phyloP scores from a whole-genome alignment of 2,329 filamentous ascomycete genomes.

The Penicillium sclerotigenum region DNA sequence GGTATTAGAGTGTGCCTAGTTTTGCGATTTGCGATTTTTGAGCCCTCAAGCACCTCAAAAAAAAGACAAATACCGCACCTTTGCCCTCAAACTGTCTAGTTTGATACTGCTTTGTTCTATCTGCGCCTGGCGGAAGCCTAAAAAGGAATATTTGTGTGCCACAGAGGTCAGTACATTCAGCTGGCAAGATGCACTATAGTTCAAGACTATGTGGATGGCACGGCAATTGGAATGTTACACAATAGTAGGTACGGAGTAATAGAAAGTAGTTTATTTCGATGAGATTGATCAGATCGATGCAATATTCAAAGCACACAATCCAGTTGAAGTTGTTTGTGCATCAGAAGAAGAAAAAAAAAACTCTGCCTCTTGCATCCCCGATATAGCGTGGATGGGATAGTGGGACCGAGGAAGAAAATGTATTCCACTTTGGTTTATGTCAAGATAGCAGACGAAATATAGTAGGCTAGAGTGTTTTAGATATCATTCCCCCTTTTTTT shows the following conservation, averaged over 20 bases:
- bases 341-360: neutral
- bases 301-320: slow-evolving; percentile 1
- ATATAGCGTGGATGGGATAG: slow-evolving; percentile 3
- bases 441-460: neutral
- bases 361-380: slow-evolving; percentile 2
- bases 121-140: neutral
- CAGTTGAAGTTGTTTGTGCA: neutral
- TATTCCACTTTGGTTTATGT: neutral
- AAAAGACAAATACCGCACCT: neutral
- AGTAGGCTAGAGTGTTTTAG: neutral
- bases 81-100: neutral
- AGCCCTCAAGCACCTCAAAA: neutral
- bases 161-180: neutral
- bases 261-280: neutral
- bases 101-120: neutral
- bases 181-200: neutral
- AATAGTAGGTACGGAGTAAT: neutral
- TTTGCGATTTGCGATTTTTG: neutral
- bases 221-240: neutral
- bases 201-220: neutral
- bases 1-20: neutral
- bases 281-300: slow-evolving; percentile 5
- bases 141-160: neutral
- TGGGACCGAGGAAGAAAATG: neutral
- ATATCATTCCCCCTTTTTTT: neutral